Percentiles rank a stretch among this genome's conserved stretches.
phyloP scores from a whole-genome alignment of 2,329 filamentous ascomycete species.

The Stenocarpella maydis region DNA sequence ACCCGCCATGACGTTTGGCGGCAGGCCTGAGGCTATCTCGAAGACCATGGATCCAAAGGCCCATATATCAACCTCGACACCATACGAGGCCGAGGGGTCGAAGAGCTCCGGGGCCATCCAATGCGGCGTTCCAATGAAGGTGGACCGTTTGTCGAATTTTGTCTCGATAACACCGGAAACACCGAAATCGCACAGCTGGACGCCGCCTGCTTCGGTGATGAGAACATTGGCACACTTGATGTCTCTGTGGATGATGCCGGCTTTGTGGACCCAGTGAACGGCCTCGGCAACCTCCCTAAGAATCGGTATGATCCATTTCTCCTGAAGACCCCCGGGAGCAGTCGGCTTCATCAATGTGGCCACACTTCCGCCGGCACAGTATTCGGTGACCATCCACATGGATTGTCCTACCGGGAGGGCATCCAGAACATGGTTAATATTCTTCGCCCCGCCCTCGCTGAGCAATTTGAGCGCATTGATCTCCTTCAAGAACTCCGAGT shows the following conservation, averaged over 20 bases:
- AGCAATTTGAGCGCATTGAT: slow-evolving; percentile 75
- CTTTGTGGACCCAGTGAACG: slow-evolving; percentile 72
- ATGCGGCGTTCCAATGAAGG: slow-evolving; percentile 82
- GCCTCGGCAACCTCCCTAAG: slow-evolving; percentile 72
- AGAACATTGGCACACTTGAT: slow-evolving; percentile 83
- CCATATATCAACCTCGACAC: slow-evolving; percentile 83
- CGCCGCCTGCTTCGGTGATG: slow-evolving; percentile 77
- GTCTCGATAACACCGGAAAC: slow-evolving; percentile 81
- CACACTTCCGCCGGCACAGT: slow-evolving; percentile 85
- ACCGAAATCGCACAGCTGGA: slow-evolving; percentile 87
- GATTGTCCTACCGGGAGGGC: slow-evolving; percentile 79
- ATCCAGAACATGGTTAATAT: slow-evolving; percentile 84
- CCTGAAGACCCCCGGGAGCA: slow-evolving; percentile 69
- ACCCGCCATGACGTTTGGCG: slow-evolving; percentile 71
- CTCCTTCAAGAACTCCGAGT: slow-evolving; percentile 74
- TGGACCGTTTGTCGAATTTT: slow-evolving; percentile 78
- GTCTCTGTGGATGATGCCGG: slow-evolving; percentile 75
- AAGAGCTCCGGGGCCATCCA: slow-evolving; percentile 89
- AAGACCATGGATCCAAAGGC: slow-evolving; percentile 83
- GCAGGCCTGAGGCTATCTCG: slow-evolving; percentile 81
- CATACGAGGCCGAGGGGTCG: slow-evolving; percentile 69
- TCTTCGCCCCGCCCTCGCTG: slow-evolving; percentile 76
- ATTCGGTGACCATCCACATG: slow-evolving; percentile 90
- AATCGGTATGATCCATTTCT: slow-evolving; percentile 75
- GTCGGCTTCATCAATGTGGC: slow-evolving; percentile 76